Percentiles rank a stretch among this genome's conserved stretches.
phyloP scores from a whole-genome alignment of 139 green algal genomes.

The Chlamydomonas sphaeroides region DNA sequence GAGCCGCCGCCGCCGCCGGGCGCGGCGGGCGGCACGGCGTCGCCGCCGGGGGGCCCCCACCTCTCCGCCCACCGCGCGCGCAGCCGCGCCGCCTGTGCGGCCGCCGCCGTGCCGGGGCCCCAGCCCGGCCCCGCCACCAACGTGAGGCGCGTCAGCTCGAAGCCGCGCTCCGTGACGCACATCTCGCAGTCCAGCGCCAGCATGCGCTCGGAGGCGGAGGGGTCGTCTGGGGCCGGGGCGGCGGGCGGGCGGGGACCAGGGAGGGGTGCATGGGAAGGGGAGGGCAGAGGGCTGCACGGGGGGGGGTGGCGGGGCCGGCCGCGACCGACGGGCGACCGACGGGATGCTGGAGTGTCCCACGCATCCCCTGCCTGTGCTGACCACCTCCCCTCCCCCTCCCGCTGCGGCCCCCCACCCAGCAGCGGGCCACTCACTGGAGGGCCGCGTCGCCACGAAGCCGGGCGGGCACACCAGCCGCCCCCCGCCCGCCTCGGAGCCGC shows the following conservation, averaged over 20 bases:
- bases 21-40: too few species aligned
- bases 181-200: slow-evolving; percentile 91
- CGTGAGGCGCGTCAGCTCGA: slow-evolving; percentile 78
- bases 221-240: background rate
- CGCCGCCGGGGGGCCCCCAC: too few species aligned
- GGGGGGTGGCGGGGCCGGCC: too few species aligned
- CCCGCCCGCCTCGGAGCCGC: background rate
- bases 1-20: background rate
- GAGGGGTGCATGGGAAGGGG: background rate
- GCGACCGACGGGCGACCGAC: too few species aligned
- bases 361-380: too few species aligned
- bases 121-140: slow-evolving; percentile 64
- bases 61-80: too few species aligned
- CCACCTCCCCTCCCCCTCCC: too few species aligned
- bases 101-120: slow-evolving; percentile 3
- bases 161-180: slow-evolving; percentile 75
- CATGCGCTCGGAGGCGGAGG: slow-evolving; percentile 46
- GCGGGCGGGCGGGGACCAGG: background rate
- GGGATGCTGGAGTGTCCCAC: too few species aligned
- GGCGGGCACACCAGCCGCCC: slow-evolving; percentile 19
- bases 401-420: too few species aligned
- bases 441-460: slow-evolving; percentile 18
- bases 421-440: slow-evolving; percentile 8
- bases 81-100: background rate
- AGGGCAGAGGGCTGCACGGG: background rate